These are phyloP conservation scores for Avena eriantha DNA, from an alignment of 176 grass and related monocot genomes.

Conservation along the genomic window DNA sequence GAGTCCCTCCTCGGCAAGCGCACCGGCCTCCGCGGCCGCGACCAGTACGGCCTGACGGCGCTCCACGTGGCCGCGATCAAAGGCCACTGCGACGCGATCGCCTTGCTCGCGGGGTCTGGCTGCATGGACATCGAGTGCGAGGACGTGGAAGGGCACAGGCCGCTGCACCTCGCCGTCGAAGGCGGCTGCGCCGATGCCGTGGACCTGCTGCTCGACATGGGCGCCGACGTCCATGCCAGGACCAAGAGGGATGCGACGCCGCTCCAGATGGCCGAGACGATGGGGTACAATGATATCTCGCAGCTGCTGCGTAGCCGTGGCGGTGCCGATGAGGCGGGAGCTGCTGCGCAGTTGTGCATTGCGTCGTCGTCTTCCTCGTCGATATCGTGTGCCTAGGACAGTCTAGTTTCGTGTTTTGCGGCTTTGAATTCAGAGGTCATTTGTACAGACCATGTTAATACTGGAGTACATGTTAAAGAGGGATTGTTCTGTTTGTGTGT, in stretches of 20 bases:
- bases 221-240: conserved; percentile 68
- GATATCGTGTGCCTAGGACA: conserved; percentile 52
- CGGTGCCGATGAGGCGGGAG: conserved; percentile 42
- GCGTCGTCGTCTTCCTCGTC: conserved; percentile 71
- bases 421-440: not conserved
- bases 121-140: conserved; percentile 73
- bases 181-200: conserved; percentile 68
- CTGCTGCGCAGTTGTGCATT: conserved; percentile 44
- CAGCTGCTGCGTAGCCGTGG: conserved; percentile 65
- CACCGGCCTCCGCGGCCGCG: conserved; percentile 56
- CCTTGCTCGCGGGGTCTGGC: conserved; percentile 66
- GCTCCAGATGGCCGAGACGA: conserved; percentile 66
- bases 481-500: not conserved
- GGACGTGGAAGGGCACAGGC: conserved; percentile 80
- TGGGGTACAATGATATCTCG: conserved; percentile 66
- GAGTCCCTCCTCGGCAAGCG: conserved; percentile 71
- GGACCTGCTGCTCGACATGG: conserved; percentile 75
- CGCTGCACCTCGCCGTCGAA: conserved; percentile 87
- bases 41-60: conserved; percentile 89
- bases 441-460: not conserved
- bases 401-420: not conserved
- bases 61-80: conserved; percentile 87
- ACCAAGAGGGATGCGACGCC: conserved; percentile 75
- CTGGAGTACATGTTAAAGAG: not conserved
- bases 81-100: conserved; percentile 72